These are phyloP conservation scores for Kodamaea alishanica DNA, from an alignment of 1,139 yeast species.

Conservation along the genomic window DNA sequence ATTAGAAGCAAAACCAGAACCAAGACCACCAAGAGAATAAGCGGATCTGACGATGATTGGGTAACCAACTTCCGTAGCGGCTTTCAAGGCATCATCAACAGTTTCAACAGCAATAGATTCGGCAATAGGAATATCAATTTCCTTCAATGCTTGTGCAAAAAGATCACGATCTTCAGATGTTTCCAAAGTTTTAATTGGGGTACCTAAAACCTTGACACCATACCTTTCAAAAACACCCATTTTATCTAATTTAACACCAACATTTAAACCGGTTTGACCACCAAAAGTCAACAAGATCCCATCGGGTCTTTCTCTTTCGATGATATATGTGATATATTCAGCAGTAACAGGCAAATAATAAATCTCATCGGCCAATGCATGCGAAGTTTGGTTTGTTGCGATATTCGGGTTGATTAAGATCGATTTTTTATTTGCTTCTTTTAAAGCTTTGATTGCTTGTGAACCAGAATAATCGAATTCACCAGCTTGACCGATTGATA, in stretches of 20 bases:
- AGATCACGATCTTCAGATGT: slow-evolving; percentile 97
- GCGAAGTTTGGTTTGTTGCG: slow-evolving; percentile 97
- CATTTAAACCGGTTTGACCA: slow-evolving; percentile 96
- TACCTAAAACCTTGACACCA: slow-evolving; percentile 91
- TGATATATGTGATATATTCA: slow-evolving; percentile 89
- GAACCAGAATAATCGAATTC: slow-evolving; percentile 98
- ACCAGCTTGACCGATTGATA: slow-evolving; percentile 98
- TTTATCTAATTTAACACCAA: slow-evolving; percentile 90
- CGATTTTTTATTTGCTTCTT: slow-evolving; percentile 81
- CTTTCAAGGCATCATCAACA: slow-evolving; percentile 85
- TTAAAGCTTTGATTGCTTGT: slow-evolving; percentile 93
- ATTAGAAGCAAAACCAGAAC: slow-evolving; percentile 93
- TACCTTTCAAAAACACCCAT: slow-evolving; percentile 91
- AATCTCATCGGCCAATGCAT: slow-evolving; percentile 90
- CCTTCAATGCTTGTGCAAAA: slow-evolving; percentile 90
- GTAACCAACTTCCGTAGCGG: slow-evolving; percentile 84
- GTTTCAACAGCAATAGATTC: slow-evolving; percentile 93
- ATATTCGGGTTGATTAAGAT: slow-evolving; percentile 94
- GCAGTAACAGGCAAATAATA: slow-evolving; percentile 96
- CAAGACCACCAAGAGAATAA: slow-evolving; percentile 94
- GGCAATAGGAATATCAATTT: slow-evolving; percentile 92
- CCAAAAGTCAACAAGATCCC: slow-evolving; percentile 95
- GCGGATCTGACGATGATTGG: slow-evolving; percentile 98
- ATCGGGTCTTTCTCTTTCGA: slow-evolving; percentile 94
- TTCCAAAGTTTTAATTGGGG: slow-evolving; percentile 91